These are phyloP conservation scores for Nicotiana attenuata DNA, from an alignment of 257 asterid species.

Conservation along the genomic window DNA sequence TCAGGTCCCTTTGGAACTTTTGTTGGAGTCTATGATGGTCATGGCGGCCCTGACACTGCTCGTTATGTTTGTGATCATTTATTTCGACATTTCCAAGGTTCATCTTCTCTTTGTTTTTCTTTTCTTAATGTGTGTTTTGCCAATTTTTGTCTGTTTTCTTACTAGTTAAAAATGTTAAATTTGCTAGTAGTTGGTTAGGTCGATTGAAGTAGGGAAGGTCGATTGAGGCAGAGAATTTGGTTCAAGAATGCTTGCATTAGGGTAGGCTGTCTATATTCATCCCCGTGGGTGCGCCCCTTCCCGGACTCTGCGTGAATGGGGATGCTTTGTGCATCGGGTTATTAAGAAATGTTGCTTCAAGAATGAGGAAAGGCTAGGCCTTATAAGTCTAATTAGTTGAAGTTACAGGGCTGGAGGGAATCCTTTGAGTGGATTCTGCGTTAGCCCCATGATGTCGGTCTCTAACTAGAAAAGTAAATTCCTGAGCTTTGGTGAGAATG, in stretches of 20 bases:
- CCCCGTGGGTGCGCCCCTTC: too few species aligned
- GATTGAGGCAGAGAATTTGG: neutral
- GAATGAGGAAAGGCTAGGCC: neutral
- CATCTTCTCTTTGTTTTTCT: neutral
- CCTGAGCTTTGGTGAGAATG: neutral
- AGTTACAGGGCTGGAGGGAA: neutral
- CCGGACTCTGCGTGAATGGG: too few species aligned
- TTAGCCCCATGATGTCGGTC: neutral
- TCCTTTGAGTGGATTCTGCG: neutral
- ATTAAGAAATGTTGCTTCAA: neutral
- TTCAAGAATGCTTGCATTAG: neutral
- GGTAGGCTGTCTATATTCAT: too few species aligned
- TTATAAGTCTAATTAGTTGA: neutral
- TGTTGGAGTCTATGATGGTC: constrained; percentile 89
- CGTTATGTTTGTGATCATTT: constrained; percentile 69
- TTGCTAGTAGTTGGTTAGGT: neutral
- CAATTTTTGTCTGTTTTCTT: neutral
- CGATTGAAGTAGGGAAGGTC: neutral
- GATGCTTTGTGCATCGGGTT: too few species aligned
- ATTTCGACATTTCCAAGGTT: constrained; percentile 73
- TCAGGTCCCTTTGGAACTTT: constrained; percentile 86
- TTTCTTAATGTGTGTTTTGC: neutral
- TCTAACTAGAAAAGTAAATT: neutral
- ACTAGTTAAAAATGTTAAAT: neutral
- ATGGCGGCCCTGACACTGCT: constrained; percentile 85